These are phyloP conservation scores for Dittrichia graveolens DNA, from an alignment of 129 eudicot species.

Conservation along the genomic window DNA sequence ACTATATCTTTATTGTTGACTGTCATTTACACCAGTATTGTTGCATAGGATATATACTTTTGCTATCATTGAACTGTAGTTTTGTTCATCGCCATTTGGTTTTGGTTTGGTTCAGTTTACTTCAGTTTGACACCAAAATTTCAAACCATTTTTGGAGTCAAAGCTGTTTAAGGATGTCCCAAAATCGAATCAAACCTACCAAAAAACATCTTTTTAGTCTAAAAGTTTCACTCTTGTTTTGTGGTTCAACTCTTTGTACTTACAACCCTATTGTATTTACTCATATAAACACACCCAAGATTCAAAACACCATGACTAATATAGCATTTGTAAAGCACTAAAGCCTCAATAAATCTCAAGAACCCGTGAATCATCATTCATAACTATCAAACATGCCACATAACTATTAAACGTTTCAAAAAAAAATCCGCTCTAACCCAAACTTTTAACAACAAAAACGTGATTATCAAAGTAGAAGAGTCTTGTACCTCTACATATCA, in stretches of 20 bases:
- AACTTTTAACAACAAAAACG: background rate
- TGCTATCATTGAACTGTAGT: no score
- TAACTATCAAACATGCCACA: background rate
- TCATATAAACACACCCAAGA: no score
- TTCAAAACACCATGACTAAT: background rate
- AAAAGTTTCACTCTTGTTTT: background rate
- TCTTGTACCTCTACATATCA: slow-evolving; percentile 24
- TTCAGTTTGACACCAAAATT: no score
- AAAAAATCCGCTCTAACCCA: background rate
- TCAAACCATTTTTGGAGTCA: no score
- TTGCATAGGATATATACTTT: no score
- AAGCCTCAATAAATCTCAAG: background rate
- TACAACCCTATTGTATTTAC: background rate
- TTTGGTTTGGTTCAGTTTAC: no score
- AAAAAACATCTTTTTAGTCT: background rate
- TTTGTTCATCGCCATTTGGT: no score
- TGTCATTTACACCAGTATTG: no score
- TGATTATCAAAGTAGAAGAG: background rate
- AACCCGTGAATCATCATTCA: background rate
- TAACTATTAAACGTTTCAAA: background rate
- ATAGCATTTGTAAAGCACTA: background rate
- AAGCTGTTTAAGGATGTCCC: background rate
- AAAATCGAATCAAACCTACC: background rate
- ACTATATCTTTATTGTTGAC: no score
- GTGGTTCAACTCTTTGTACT: background rate